phyloP scores from a whole-genome alignment of 352 stramenopile genomes.

The Globisporangium apiculatum region DNA sequence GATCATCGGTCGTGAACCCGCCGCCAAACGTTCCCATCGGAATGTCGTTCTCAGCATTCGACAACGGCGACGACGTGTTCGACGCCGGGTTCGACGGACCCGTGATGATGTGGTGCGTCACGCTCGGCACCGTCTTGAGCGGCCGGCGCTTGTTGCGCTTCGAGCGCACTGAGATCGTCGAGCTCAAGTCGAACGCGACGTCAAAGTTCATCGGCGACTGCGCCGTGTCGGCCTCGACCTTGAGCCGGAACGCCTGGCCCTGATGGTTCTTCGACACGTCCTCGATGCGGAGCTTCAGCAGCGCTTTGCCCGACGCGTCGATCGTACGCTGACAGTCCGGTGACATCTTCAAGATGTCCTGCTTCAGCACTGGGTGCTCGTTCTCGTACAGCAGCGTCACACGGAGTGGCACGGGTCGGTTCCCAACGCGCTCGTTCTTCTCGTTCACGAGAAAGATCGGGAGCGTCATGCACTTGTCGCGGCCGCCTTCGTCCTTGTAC shows the following conservation, averaged over 20 bases:
- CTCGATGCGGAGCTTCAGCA: slow-evolving; percentile 90
- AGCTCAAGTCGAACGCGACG: slow-evolving; percentile 87
- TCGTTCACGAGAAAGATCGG: slow-evolving; percentile 73
- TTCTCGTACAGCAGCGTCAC: slow-evolving; percentile 86
- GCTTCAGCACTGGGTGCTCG: slow-evolving; percentile 89
- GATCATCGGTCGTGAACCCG: slow-evolving; percentile 52
- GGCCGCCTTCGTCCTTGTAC: slow-evolving; percentile 83
- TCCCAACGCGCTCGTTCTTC: slow-evolving; percentile 71
- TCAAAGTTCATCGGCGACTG: slow-evolving; percentile 86
- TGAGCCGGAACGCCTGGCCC: slow-evolving; percentile 89
- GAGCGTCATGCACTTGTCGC: slow-evolving; percentile 83
- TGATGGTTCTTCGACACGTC: slow-evolving; percentile 98
- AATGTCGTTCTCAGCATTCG: slow-evolving; percentile 59
- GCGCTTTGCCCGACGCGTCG: slow-evolving; percentile 70
- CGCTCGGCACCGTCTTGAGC: slow-evolving; percentile 30
- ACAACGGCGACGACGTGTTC: slow-evolving; percentile 57
- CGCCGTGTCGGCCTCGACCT: slow-evolving; percentile 87
- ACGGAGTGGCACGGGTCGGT: slow-evolving; percentile 63
- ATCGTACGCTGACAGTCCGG: slow-evolving; percentile 84
- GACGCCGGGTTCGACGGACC: slow-evolving; percentile 59
- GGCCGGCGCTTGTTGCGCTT: slow-evolving; percentile 92
- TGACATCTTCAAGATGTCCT: slow-evolving; percentile 92
- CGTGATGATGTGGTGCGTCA: slow-evolving; percentile 73
- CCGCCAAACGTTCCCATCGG: slow-evolving; percentile 36
- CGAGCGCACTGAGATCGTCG: slow-evolving; percentile 89